Conservation (phyloP, 306 rosid genomes). For the Quercus mongolica region DNA sequence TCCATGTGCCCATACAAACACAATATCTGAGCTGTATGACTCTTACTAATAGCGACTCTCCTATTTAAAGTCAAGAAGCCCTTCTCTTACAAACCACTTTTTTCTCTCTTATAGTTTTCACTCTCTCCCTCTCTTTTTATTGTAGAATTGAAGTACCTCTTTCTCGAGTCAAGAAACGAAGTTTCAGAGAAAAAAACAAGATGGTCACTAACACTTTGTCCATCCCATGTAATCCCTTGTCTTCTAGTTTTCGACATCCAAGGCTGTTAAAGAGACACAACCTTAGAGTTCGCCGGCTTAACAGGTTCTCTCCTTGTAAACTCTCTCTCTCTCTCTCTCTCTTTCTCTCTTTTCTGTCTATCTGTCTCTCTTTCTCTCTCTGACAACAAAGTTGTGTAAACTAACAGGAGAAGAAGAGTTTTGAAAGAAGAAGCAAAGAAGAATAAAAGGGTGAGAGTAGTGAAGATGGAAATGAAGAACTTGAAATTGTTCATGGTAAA, state of each 20-base stretch:
- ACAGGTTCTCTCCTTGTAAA: constrained; percentile 36
- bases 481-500: constrained; percentile 62
- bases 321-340: neutral
- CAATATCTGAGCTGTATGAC: constrained; percentile 39
- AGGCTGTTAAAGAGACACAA: constrained; percentile 30
- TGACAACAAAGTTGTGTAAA: neutral
- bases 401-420: constrained; percentile 45
- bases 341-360: neutral
- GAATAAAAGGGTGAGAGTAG: constrained; percentile 14
- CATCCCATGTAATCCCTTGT: constrained; percentile 16
- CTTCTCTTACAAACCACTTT: constrained; percentile 21
- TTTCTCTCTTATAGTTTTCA: neutral
- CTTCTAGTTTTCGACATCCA: constrained; percentile 20
- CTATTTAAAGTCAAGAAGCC: constrained; percentile 36
- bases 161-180: neutral
- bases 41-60: neutral
- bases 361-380: neutral
- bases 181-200: constrained; percentile 6
- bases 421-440: constrained; percentile 26
- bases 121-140: neutral
- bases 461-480: constrained; percentile 61
- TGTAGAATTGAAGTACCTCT: neutral
- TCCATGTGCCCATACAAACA: constrained; percentile 30
- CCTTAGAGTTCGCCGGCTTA: constrained; percentile 41
- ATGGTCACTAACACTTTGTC: constrained; percentile 49